Evolutionary conservation across 1,284 basidiomycete genomes (phyloP), one percentile per base, ranked within the genome.

Genomic region (Kalmanozyma brasiliensis): DNA sequence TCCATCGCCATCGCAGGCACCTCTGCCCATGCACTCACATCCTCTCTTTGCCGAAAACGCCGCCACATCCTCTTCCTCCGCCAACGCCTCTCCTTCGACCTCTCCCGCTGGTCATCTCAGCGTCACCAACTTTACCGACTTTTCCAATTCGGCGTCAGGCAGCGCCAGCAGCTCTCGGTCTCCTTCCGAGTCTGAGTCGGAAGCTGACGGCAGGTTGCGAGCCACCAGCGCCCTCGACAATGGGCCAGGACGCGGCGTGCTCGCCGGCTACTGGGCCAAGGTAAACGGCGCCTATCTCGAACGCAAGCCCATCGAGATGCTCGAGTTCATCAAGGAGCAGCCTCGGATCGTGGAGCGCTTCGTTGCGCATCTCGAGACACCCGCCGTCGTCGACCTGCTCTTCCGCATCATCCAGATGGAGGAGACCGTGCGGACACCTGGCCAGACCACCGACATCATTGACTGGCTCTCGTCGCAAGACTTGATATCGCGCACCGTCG

Each of bases 281-380:
- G 91, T 97, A 66, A 95, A 93, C 79, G 89, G 90, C 30, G 87
- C 89, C 2, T 91, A 96, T 68, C 83, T 97, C 73, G 89, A 86
- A 74, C 94, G 93, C 85, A 93, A 94, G 83, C 91, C 93, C 23
- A 87, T 87, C 63, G 93, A 96, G 91, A 96, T 96, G 91, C 87
- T 98, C 67, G 87, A 86, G 35, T 97, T 97, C 83, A 92, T 98
- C 68, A 89, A 91, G 83, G 86, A 88, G 8, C 89, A 94, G 81
- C 91, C 93, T 1, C 85, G 87, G 55, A 87, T 97, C 41, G 88
- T 98, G 33, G 90, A 92, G 73, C 88, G 93, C 30, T 85, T 98
- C 32, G 86, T 98, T 17, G 85, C 86, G 26, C 92, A 95, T 75
- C 89, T 98, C 67, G 91, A 94, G 82, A 91, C 90, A 32, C 89